A percentile compares a stretch with the other conserved stretches of the same genome.
Evolutionary conservation across 257 asterid genomes (phyloP).

Genomic region (Datura wrightii): DNA sequence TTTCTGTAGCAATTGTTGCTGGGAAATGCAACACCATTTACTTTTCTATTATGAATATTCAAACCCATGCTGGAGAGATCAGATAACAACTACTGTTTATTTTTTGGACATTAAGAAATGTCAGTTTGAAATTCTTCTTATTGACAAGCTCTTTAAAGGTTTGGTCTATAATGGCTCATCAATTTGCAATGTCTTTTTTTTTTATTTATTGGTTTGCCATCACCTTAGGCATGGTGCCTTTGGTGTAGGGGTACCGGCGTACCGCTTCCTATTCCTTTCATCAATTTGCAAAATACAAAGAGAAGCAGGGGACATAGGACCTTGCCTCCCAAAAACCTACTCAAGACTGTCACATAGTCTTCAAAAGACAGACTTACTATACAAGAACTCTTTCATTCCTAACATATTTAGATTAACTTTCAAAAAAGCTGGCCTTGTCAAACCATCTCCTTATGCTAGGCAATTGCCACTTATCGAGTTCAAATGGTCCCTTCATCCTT

Average conservation of each 20-base stretch:
- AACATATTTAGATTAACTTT: not conserved
- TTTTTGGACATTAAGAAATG: not conserved
- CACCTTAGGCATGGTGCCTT: not conserved
- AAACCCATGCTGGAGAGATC: not conserved
- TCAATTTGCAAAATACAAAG: not conserved
- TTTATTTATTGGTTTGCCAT: not conserved
- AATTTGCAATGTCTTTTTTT: not conserved
- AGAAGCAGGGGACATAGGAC: not conserved
- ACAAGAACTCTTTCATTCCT: not conserved
- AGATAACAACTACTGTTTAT: not conserved
- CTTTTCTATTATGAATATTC: not conserved
- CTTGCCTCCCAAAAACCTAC: not conserved
- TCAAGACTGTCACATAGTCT: not conserved
- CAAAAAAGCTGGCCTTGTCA: not conserved
- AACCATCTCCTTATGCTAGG: not conserved
- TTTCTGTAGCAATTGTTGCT: slow-evolving; percentile 17
- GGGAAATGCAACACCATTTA: not conserved
- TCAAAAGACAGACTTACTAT: not conserved
- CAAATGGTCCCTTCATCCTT: not conserved
- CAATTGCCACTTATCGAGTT: not conserved
- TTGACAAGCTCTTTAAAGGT: not conserved
- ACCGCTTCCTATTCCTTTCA: not conserved
- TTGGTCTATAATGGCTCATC: not conserved
- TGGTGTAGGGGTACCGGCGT: not conserved
- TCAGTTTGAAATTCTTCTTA: not conserved